Evolutionary conservation across 2,329 filamentous ascomycete genomes (phyloP).

Genomic region (Arthrobotrys sphaeroides): DNA sequence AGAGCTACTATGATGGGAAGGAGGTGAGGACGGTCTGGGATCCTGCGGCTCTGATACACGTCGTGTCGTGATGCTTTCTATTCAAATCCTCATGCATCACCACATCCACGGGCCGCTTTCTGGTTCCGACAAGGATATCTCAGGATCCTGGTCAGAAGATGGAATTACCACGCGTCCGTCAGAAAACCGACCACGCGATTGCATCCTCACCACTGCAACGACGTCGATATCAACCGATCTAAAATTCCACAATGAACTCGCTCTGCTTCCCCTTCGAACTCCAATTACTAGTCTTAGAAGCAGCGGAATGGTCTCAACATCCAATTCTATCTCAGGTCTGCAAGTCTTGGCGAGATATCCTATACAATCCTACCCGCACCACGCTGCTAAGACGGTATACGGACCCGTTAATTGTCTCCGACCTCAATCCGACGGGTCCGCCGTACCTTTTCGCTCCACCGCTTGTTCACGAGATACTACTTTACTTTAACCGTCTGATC

Average conservation of each 20-base stretch:
- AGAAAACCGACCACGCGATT: no score
- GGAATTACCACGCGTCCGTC: no score
- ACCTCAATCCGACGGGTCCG: neutral
- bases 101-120: no score
- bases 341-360: neutral
- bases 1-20: neutral
- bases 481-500: neutral
- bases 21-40: neutral
- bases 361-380: neutral
- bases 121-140: no score
- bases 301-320: neutral
- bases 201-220: no score
- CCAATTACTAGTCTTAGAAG: neutral
- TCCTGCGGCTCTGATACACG: no score
- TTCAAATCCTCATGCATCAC: neutral
- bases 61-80: neutral
- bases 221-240: no score
- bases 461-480: neutral
- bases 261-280: neutral
- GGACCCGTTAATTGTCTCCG: neutral
- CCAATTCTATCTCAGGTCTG: neutral
- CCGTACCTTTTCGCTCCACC: neutral
- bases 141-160: no score
- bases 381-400: neutral
- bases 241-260: no score